Evolutionary conservation across 1,284 basidiomycete species (phyloP), one percentile per base, ranked within the genome.

Genomic region (Sporisorium exsertum): DNA sequence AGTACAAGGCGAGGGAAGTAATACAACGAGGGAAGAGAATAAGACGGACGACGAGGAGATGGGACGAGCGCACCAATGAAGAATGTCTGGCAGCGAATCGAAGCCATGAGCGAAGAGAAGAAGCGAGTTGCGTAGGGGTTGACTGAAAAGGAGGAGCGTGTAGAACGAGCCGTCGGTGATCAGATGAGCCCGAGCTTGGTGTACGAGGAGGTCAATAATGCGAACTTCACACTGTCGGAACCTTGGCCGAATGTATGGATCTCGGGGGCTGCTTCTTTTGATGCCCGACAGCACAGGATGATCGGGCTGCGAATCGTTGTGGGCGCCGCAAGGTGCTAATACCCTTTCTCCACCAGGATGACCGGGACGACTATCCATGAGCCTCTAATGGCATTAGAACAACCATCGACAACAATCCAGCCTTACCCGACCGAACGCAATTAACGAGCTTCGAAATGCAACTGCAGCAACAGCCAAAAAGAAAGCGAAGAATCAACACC

Each of bases 381-480:
- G 13, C 35, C 35, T 35, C 35, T 6, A 35, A 13, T 7, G 6
- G 6, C 35, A 15, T 12, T 8, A 18, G 10, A 12, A 20, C 49
- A 20, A 12, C 7, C 27, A 50, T n/a, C 18, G 27, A 33, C 29
- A 8, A 29, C 32, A n/a, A 18, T 50, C 27, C 49, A 32, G 18
- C 18, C 49, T 20, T 10, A 4, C n/a, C 7, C 29, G 5, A 26
- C 8, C 22, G 3, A 7, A 22, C 40, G 7, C 29, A 9, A 37
- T 56, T 43, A 77, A 43, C 75, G 75, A 50, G 75, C 75, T 53
- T 77, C 75, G 27, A 77, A 77, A 58, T 77, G 75, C 64, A 77
- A 55, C 72, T 74, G 66, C 46, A 7, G 29, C 15, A 5, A 53
- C n/a, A 51, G 24, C 15, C 5, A 53, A 13, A 50, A 29, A 7